Base-by-base conservation (phyloP, 2,329 filamentous ascomycete genomes). In the Pseudogymnoascus sp. region DNA sequence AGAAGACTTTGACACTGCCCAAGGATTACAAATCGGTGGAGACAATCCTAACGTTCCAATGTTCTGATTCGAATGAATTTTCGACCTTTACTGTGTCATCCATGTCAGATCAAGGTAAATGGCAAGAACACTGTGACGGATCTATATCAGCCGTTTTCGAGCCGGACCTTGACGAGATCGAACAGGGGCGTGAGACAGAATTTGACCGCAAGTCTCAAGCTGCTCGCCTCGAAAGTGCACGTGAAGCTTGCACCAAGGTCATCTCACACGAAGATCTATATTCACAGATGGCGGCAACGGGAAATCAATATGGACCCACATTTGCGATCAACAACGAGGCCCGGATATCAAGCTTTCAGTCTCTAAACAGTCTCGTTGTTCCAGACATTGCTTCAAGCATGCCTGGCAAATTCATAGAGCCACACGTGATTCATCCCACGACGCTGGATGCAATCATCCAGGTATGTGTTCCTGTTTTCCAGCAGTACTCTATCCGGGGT, bases 301-400 rank as follows among this genome's bases (percentile, higher is more conserved):
- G 65, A 68, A 53, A 67, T 68, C 1, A 35, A 70, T 35, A 66
- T 65, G 62, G 35, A 4, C 19, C 14, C 16, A 46, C 22, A 22
- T 61, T 61, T 31, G 26, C 35, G 6, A 46, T 41, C n/a, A 61
- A 43, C 12, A 19, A 11, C 31, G 31, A 33, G 4, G 59, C 41
- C 59, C 60, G 6, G 62, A 63, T 5, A 60, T 62, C 26, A 59
- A 14, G 16, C 14, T 41, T 33, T 16, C 24, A 53, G 37, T 43
- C 60, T 40, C 19, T 59, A 3, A 38, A 31, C 4, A 33, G 16
- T 22, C 26, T 64, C 24, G 14, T n/a, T 31, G 43, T 65, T 10
- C 50, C 37, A 38, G 37, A 38, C 37, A 16, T 38, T 38, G 37
- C 37, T 16, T 14, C 37, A 38, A 38, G 5, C 4, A 38, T 38